These are phyloP conservation scores for Rhinocladiella similis DNA, from an alignment of 2,329 filamentous ascomycete species.

Conservation along the genomic window DNA sequence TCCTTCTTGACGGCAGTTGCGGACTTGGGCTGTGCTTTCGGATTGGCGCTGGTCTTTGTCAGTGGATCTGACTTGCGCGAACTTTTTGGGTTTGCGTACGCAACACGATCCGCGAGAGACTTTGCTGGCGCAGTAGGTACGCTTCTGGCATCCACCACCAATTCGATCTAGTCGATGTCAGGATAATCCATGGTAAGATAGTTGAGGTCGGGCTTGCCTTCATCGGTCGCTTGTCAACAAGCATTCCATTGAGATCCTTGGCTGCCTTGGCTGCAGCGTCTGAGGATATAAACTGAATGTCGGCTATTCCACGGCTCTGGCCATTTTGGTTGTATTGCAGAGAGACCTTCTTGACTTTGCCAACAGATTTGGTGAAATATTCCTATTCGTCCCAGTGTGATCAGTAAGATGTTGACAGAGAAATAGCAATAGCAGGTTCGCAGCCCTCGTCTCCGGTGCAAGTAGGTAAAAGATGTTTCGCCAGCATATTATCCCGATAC, in stretches of 20 bases:
- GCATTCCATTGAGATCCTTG: slow-evolving; percentile 78
- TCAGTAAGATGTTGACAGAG: slow-evolving; percentile 42
- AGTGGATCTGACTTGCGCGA: slow-evolving; percentile 18
- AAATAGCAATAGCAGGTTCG: slow-evolving; percentile 22
- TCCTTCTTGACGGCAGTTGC: slow-evolving; percentile 72
- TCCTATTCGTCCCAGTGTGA: slow-evolving; percentile 69
- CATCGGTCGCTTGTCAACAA: slow-evolving; percentile 87
- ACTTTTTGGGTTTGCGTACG: slow-evolving; percentile 52
- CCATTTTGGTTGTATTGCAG: slow-evolving; percentile 92
- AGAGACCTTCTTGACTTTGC: slow-evolving; percentile 85
- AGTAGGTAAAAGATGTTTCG: slow-evolving; percentile 19
- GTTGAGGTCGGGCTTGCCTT: slow-evolving; percentile 61
- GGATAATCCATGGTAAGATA: slow-evolving; percentile 10
- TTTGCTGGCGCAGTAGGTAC: slow-evolving; percentile 69
- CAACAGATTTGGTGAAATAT: slow-evolving; percentile 87
- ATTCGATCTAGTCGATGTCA: slow-evolving; percentile 68
- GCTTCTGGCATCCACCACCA: slow-evolving; percentile 77
- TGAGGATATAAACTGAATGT: slow-evolving; percentile 78
- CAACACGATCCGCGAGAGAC: slow-evolving; percentile 80
- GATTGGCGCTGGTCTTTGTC: slow-evolving; percentile 32
- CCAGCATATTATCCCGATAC: slow-evolving; percentile 20
- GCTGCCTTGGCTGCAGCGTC: slow-evolving; percentile 84
- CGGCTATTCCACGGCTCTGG: slow-evolving; percentile 86
- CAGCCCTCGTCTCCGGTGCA: slow-evolving; percentile 16
- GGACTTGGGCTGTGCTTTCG: slow-evolving; percentile 77